Evolutionary conservation across 805 yeast species (phyloP).

Genomic region (Pichia insulana): DNA sequence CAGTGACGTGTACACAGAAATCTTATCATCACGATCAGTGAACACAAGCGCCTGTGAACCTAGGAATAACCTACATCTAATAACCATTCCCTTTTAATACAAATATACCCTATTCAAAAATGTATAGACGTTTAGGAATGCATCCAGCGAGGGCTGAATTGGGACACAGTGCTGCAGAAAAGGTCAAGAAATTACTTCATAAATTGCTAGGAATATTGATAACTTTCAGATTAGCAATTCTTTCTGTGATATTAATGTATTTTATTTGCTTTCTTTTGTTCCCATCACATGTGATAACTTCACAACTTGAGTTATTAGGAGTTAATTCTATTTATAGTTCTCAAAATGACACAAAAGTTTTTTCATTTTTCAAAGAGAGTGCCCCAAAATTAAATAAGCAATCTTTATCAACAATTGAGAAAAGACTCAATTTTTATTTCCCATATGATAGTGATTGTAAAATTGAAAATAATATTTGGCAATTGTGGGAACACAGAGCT

Average conservation of each 20-base stretch:
- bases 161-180: not conserved
- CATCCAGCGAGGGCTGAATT: not conserved
- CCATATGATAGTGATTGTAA: conserved; percentile 18
- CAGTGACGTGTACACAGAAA: no score
- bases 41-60: no score
- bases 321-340: conserved; percentile 1
- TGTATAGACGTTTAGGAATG: conserved; percentile 9
- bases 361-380: conserved; percentile 5
- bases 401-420: conserved; percentile 22
- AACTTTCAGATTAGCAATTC: conserved; percentile 1
- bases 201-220: not conserved
- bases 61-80: no score
- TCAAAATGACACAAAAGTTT: conserved; percentile 7
- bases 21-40: no score
- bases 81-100: no score
- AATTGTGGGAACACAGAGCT: conserved; percentile 19
- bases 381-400: conserved; percentile 18
- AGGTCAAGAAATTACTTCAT: not conserved
- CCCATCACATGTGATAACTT: not conserved
- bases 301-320: conserved; percentile 3
- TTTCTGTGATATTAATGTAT: conserved; percentile 1
- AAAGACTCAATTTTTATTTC: conserved; percentile 18
- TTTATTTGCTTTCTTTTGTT: conserved; percentile 1
- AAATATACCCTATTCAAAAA: not conserved
- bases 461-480: conserved; percentile 27